phyloP scores from a whole-genome alignment of 805 yeast species.

The Hemisphaericaspora nanyangensis region DNA sequence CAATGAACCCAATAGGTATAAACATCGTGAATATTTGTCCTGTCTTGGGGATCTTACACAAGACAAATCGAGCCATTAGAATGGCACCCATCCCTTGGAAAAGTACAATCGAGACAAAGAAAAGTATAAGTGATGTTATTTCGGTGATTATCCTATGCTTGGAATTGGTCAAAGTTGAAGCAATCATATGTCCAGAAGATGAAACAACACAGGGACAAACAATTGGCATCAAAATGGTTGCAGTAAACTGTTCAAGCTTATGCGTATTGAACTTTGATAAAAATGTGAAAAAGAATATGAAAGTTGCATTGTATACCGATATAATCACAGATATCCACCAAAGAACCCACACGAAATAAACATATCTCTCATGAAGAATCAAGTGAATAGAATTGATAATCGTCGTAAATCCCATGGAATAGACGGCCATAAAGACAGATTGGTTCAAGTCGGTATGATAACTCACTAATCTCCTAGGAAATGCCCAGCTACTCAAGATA shows the following conservation, averaged over 20 bases:
- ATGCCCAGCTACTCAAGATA: conserved; percentile 16
- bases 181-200: conserved; percentile 57
- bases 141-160: conserved; percentile 49
- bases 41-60: conserved; percentile 54
- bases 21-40: conserved; percentile 54
- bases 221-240: conserved; percentile 63
- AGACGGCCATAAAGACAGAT: conserved; percentile 66
- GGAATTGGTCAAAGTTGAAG: conserved; percentile 32
- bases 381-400: conserved; percentile 51
- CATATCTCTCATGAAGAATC: conserved; percentile 33
- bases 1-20: conserved; percentile 74
- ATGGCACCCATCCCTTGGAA: conserved; percentile 54
- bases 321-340: conserved; percentile 59
- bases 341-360: conserved; percentile 29
- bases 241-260: conserved; percentile 34
- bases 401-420: conserved; percentile 72
- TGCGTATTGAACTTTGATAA: conserved; percentile 3
- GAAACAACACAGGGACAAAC: conserved; percentile 75
- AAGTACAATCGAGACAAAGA: conserved; percentile 62
- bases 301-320: conserved; percentile 4
- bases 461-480: conserved; percentile 14
- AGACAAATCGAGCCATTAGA: conserved; percentile 54
- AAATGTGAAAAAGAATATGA: conserved; percentile 5
- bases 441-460: conserved; percentile 29
- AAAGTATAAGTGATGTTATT: conserved; percentile 49